A percentile compares a stretch with the other conserved stretches of the same genome.
Conservation (phyloP, 2,329 filamentous ascomycete species). For the Talaromyces sp. region DNA sequence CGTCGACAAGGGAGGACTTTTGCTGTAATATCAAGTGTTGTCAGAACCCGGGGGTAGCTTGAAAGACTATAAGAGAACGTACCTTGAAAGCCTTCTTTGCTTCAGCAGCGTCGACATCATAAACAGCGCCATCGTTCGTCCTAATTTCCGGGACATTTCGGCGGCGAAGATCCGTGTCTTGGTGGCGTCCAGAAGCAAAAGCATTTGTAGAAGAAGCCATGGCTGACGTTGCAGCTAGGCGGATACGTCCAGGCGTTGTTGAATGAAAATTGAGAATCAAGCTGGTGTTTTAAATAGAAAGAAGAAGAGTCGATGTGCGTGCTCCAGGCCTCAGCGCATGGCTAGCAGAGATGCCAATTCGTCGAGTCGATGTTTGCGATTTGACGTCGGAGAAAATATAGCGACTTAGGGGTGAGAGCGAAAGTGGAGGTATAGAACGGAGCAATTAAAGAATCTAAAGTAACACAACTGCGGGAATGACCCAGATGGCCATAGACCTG, state of each 20-base stretch:
- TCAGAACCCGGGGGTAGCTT: not conserved
- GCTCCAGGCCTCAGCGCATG: not conserved
- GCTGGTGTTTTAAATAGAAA: not conserved
- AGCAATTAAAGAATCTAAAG: not conserved
- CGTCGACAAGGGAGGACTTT: conserved; percentile 39
- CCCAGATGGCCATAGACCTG: not conserved
- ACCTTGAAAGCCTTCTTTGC: conserved; percentile 9
- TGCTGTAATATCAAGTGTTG: conserved; percentile 20
- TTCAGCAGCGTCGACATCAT: conserved; percentile 2
- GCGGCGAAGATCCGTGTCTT: conserved; percentile 9
- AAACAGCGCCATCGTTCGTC: conserved; percentile 3
- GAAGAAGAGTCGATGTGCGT: not conserved
- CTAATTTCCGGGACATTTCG: conserved; percentile 8
- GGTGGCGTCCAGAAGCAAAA: conserved; percentile 10
- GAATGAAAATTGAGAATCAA: not conserved
- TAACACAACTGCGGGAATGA: not conserved
- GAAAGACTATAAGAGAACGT: not conserved
- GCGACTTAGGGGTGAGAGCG: not conserved
- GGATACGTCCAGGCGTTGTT: not conserved
- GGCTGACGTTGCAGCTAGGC: conserved; percentile 2
- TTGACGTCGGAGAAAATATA: not conserved
- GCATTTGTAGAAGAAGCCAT: conserved; percentile 11
- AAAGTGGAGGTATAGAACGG: not conserved
- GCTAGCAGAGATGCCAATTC: not conserved
- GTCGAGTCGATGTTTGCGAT: not conserved